Conservation (phyloP, 306 rosid genomes). For the Citrullus amarus region DNA sequence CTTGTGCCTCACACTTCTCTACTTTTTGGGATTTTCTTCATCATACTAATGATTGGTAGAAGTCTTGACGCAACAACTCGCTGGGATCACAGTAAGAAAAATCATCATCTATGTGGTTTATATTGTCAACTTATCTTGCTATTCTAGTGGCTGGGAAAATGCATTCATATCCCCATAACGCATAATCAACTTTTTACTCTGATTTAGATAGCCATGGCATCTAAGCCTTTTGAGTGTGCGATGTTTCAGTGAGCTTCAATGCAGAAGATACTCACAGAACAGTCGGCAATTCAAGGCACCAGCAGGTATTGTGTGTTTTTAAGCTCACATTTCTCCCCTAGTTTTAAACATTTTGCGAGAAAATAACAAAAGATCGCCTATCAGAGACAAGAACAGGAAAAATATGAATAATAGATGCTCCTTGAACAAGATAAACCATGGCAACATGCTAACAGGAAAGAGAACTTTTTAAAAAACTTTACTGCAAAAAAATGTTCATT, state of each 20-base stretch:
- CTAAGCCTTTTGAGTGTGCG: neutral
- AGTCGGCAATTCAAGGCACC: neutral
- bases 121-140: neutral
- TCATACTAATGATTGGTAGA: constrained; percentile 22
- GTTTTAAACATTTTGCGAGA: neutral
- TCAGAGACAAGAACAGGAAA: neutral
- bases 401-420: neutral
- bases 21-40: constrained; percentile 33
- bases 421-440: neutral
- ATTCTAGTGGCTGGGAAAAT: neutral
- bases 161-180: neutral
- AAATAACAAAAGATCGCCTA: neutral
- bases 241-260: neutral
- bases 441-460: neutral
- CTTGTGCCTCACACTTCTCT: constrained; percentile 23
- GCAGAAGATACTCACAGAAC: neutral
- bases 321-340: neutral
- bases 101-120: constrained; percentile 21
- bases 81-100: constrained; percentile 19
- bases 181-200: neutral
- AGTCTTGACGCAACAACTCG: constrained; percentile 14
- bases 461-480: neutral
- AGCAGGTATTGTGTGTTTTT: neutral
- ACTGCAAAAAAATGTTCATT: neutral
- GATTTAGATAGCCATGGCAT: neutral